Conservation (phyloP, 768 basidiomycete species). For the Tylopilus rubrobrunneus region DNA sequence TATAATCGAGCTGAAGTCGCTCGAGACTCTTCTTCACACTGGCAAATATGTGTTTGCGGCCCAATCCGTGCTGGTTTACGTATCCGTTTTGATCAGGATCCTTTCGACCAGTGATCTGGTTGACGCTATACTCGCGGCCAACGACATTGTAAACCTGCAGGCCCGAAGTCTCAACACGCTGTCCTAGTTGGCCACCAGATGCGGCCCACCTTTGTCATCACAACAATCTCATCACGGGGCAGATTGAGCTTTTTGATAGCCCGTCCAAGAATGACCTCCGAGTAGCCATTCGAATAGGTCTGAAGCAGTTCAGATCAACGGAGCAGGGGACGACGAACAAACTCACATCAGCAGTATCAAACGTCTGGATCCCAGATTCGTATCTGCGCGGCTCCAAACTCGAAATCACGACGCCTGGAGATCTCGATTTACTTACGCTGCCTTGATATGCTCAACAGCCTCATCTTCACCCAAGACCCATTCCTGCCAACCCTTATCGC, state of each 20-base stretch:
- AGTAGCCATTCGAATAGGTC: conserved; percentile 64
- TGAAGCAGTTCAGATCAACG: conserved; percentile 17
- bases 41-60: conserved; percentile 59
- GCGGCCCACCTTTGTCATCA: conserved; percentile 63
- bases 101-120: conserved; percentile 13
- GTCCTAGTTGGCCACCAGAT: neutral
- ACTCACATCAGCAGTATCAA: conserved; percentile 33
- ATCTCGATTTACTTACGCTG: conserved; percentile 33
- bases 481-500: conserved; percentile 44
- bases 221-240: conserved; percentile 72
- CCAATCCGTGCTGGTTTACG: conserved; percentile 45
- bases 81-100: conserved; percentile 39
- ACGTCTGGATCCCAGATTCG: conserved; percentile 34
- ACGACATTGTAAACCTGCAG: conserved; percentile 42
- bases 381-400: conserved; percentile 21
- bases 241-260: conserved; percentile 63
- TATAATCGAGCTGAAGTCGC: conserved; percentile 47
- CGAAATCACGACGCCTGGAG: neutral
- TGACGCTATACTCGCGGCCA: conserved; percentile 14
- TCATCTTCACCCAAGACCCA: conserved; percentile 51
- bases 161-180: neutral
- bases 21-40: conserved; percentile 41
- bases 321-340: neutral
- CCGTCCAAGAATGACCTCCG: conserved; percentile 66
- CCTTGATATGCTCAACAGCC: conserved; percentile 42